Base-by-base conservation (phyloP, 1,139 yeast species). In the Sugiyamaella neomexicana region DNA sequence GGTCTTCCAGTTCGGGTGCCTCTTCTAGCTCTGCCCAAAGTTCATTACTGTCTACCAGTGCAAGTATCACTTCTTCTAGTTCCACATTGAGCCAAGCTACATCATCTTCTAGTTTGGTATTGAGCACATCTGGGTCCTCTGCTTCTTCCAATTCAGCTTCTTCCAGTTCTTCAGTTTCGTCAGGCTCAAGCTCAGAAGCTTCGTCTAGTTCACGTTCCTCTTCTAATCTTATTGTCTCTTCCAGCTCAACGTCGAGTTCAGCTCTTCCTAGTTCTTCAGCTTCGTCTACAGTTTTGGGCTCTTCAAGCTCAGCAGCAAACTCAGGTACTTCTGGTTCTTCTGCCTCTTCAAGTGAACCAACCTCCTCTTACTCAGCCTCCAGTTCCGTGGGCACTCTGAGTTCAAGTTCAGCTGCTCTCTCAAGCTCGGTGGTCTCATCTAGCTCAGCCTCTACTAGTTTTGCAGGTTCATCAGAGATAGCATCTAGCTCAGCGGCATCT, bases 141-240 rank as follows among this genome's bases (percentile, higher is more conserved):
- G 25, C 41, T 29, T 41, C 49, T 10, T 13, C 42, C 17, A 23
- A 45, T 13, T 17, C 50, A 37, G 45, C 41, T n/a, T n/a, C n/a
- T 12, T 32, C 54, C 27, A 20, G 29, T n/a, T n/a, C n/a, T 27
- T 46, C 43, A 13, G 29, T 52, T 15, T 44, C 55, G n/a, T n/a
- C n/a, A n/a, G 46, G 57, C 2, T 41, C 52, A 41, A 36, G 47
- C 41, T 38, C 41, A 5, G 60, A 49, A 42, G 52, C 45, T n/a
- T n/a, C n/a, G n/a, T 41, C 44, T 46, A 8, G n/a, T n/a, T n/a
- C 50, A 29, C 9, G 9, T n/a, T 49, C 55, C n/a, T n/a, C n/a
- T 34, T 41, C 50, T 42, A 4, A 29, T n/a, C 25, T 36, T 13
- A 8, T 10, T 10, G 50, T 40, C 7, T 20, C 47, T 10, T 29